Evolutionary conservation across 768 basidiomycete genomes (phyloP), one percentile per base, ranked within the genome.

Genomic region (Tricholoma hemisulphureum): DNA sequence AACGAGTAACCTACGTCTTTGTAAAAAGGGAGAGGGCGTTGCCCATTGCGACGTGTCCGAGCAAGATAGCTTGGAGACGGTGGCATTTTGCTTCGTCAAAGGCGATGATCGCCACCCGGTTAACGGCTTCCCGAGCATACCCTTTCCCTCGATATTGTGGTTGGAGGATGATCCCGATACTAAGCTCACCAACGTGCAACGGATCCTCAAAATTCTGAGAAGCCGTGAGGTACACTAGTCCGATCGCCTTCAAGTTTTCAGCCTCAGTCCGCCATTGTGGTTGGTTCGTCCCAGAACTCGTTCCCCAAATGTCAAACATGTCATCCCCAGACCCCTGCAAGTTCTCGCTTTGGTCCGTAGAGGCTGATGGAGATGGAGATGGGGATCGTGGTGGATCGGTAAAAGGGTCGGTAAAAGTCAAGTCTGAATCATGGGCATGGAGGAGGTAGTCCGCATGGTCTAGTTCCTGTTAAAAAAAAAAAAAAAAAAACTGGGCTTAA

Each of bases 121-220:
- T 67, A 26, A 87, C 66, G 1, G 80, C 83, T 37, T 79, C 72
- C 24, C 70, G 69, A 3, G 79, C 85, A 34, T 76, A 76, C 6
- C 83, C 83, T 26, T 71, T 65, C 3, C 71, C 65, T 11, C 76
- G 78, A 60, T 74, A 67, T 7, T 54, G 54, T 2, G 73, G 62
- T 10, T 68, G 60, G 26, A 88, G 59, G 53, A 83, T 73, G 61
- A 90, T 69, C 10, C 87, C 87, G 29, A 89, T 70, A 60, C 76
- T 82, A 20, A 81, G 75, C 65, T 88, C 84, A 3, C 72, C 66
- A 26, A 61, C 62, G 23, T 70, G 69, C 26, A 78, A 58, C 1
- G 72, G 71, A 57, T 73, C 72, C 21, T 63, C 58, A 65, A 58
- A 14, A 58, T 59, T 28, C 71, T 69, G 1, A 75, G 69, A 5